These are phyloP conservation scores for Fragilaria radians DNA, from an alignment of 108 stramenopile genomes.

Conservation along the genomic window DNA sequence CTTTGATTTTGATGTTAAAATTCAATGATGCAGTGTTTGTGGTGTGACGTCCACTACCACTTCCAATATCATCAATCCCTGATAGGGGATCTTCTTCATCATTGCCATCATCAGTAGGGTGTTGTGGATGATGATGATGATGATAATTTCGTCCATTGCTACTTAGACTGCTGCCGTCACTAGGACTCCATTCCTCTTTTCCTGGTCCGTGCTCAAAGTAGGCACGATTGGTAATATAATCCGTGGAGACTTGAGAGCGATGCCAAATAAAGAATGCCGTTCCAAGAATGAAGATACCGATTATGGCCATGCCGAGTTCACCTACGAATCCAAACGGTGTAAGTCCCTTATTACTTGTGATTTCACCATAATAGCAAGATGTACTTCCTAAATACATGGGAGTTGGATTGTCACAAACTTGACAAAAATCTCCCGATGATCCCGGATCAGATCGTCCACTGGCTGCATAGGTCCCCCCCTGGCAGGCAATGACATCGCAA, in stretches of 20 bases:
- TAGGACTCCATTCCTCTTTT: too few species aligned
- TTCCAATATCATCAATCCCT: not conserved
- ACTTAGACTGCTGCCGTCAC: too few species aligned
- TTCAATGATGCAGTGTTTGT: not conserved
- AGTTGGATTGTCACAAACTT: not conserved
- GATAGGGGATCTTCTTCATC: not conserved
- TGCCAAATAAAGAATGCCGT: not conserved
- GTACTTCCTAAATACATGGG: not conserved
- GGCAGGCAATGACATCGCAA: conserved; percentile 43
- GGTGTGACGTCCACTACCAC: not conserved
- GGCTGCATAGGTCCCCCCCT: conserved; percentile 23
- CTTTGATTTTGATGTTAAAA: not conserved
- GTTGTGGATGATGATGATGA: not conserved
- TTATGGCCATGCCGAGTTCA: not conserved
- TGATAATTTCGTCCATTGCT: not conserved
- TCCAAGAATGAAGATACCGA: not conserved
- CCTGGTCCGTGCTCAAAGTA: too few species aligned
- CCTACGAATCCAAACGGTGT: conserved; percentile 3
- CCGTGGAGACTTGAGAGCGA: not conserved
- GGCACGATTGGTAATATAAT: not conserved
- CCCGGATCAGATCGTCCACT: not conserved
- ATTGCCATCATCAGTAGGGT: not conserved
- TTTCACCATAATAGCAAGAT: not conserved
- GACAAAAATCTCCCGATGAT: not conserved
- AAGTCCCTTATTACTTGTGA: not conserved